Conservation (phyloP, 2,329 filamentous ascomycete genomes). For the Corniculantispora saksenae region DNA sequence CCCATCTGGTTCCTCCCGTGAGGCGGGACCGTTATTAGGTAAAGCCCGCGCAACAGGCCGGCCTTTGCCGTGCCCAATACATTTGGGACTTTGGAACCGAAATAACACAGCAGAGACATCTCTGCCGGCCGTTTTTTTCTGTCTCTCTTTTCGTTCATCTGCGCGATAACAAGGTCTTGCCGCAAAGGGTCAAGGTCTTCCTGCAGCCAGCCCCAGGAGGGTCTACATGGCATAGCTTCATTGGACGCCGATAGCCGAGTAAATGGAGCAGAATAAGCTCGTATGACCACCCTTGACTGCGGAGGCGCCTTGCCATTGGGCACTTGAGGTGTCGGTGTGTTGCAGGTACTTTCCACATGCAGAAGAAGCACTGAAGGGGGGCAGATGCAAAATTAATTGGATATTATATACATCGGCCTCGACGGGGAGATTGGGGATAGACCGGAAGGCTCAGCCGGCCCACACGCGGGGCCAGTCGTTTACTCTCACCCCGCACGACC, state of each 20-base stretch:
- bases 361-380: not conserved
- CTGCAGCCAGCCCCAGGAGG: constrained; percentile 9
- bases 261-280: constrained; percentile 16
- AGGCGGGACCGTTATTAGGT: not conserved
- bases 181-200: not conserved
- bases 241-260: constrained; percentile 16
- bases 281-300: constrained; percentile 9
- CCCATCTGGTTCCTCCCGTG: not conserved
- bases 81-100: not conserved
- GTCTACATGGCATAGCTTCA: constrained; percentile 4
- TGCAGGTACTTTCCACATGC: not conserved
- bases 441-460: not conserved
- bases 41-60: not conserved
- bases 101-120: not conserved
- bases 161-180: constrained; percentile 2
- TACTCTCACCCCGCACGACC: constrained; percentile 11
- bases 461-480: not conserved
- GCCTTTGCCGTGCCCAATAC: not conserved
- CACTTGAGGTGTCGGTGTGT: constrained; percentile 3
- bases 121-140: not conserved
- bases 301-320: not conserved
- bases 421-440: constrained; percentile 1
- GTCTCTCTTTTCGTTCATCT: not conserved
- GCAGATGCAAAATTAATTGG: not conserved
- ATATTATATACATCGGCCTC: not conserved